phyloP scores from a whole-genome alignment of 2,329 filamentous ascomycete species.

The Hypoxylon sp. region DNA sequence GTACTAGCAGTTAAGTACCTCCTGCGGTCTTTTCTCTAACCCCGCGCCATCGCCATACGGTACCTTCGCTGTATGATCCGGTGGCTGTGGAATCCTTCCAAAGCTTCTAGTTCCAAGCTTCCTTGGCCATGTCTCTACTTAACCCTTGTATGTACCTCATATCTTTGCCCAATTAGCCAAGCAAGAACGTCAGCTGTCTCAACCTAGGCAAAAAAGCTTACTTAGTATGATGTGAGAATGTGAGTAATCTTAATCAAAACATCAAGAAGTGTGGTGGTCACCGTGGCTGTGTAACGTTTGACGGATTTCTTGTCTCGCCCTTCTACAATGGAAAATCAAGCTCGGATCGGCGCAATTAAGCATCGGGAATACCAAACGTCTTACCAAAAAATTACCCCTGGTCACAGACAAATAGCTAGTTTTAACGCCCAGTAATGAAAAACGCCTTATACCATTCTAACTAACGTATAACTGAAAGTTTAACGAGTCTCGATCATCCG shows the following conservation, averaged over 20 bases:
- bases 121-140: background rate
- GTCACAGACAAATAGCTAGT: constrained; percentile 1
- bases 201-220: constrained; percentile 9
- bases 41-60: background rate
- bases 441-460: background rate
- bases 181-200: constrained; percentile 2
- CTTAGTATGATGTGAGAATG: constrained; percentile 8
- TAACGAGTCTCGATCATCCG: background rate
- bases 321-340: background rate
- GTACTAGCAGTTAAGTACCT: background rate
- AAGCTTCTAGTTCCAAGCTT: constrained; percentile 36
- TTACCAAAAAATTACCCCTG: no score
- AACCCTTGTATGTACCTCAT: background rate
- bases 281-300: constrained; percentile 13
- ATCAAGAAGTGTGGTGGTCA: background rate
- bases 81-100: constrained; percentile 31
- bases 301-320: constrained; percentile 7
- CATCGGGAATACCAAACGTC: background rate
- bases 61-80: background rate
- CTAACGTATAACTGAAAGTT: background rate
- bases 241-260: constrained; percentile 7
- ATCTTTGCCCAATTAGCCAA: constrained; percentile 7
- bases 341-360: constrained; percentile 2
- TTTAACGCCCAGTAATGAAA: background rate
- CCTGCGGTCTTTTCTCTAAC: background rate